phyloP scores from a whole-genome alignment of 768 basidiomycete species.

The Tephrocybe sp. region DNA sequence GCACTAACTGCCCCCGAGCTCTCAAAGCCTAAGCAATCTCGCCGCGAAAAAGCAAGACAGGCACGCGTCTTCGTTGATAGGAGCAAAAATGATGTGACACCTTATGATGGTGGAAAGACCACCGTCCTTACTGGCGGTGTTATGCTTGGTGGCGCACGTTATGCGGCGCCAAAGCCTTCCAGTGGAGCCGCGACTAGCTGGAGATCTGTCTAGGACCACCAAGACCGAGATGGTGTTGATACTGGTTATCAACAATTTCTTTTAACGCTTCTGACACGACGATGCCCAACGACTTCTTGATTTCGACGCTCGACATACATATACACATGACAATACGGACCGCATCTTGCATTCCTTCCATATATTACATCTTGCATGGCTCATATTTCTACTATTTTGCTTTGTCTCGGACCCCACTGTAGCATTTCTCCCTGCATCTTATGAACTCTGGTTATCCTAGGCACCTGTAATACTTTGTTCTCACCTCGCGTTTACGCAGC shows the following conservation, averaged over 20 bases:
- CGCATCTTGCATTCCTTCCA: conserved; percentile 5
- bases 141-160: conserved; percentile 66
- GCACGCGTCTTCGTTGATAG: conserved; percentile 72
- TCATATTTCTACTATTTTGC: conserved; percentile 7
- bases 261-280: conserved; percentile 16
- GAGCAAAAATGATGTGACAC: conserved; percentile 75
- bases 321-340: conserved; percentile 14
- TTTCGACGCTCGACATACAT: conserved; percentile 12
- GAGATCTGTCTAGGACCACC: conserved; percentile 53
- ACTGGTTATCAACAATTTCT: conserved; percentile 8
- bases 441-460: conserved; percentile 15
- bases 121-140: conserved; percentile 85
- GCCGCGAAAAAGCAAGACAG: conserved; percentile 67
- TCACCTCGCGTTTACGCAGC: neutral
- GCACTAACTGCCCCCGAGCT: conserved; percentile 5
- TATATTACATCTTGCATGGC: conserved; percentile 7
- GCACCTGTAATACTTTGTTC: conserved; percentile 8
- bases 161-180: conserved; percentile 20
- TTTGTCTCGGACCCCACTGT: conserved; percentile 4
- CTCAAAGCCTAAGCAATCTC: conserved; percentile 49
- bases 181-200: conserved; percentile 43
- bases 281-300: conserved; percentile 3
- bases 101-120: conserved; percentile 86
- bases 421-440: conserved; percentile 6
- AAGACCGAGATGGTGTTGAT: conserved; percentile 7